Percentiles rank a stretch among this genome's conserved stretches.
Evolutionary conservation across 208 protist species (phyloP).

Genomic region (Acanthamoeba castellanii): DNA sequence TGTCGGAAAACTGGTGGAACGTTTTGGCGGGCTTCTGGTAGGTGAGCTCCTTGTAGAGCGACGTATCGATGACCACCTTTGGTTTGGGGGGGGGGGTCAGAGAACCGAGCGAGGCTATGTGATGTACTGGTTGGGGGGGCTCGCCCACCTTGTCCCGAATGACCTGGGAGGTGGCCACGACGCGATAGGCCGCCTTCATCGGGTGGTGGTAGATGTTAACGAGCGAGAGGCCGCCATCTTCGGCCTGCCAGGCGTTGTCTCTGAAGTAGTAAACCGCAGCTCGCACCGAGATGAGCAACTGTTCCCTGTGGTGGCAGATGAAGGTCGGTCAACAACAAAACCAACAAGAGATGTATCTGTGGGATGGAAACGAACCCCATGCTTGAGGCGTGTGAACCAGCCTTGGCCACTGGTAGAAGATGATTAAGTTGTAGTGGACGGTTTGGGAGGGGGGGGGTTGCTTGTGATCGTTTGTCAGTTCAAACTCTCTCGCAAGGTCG

Average conservation of each 20-base stretch:
- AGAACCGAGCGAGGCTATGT: neutral
- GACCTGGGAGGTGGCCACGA: constrained; percentile 20
- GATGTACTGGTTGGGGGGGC: neutral
- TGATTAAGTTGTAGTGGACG: no score
- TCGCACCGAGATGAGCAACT: constrained; percentile 57
- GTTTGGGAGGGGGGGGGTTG: no score
- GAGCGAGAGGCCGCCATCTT: constrained; percentile 59
- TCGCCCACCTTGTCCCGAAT: neutral
- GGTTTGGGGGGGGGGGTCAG: neutral
- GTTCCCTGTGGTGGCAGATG: neutral
- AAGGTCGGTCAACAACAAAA: neutral
- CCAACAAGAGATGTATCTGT: neutral
- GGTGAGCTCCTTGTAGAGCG: constrained; percentile 56
- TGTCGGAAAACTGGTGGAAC: constrained; percentile 68
- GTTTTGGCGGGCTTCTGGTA: constrained; percentile 70
- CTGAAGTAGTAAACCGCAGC: constrained; percentile 60
- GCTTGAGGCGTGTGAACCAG: neutral
- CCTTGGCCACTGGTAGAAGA: neutral
- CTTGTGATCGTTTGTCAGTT: no score
- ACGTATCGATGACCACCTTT: constrained; percentile 29
- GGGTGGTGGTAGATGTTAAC: constrained; percentile 39
- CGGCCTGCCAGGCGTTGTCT: constrained; percentile 53
- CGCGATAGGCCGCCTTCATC: neutral
- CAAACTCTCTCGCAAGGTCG: no score
- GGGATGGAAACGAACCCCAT: neutral